A percentile compares a stretch with the other conserved stretches of the same genome.
Evolutionary conservation across 169 alveolate genomes (phyloP).

Genomic region (Theileria annulata): DNA sequence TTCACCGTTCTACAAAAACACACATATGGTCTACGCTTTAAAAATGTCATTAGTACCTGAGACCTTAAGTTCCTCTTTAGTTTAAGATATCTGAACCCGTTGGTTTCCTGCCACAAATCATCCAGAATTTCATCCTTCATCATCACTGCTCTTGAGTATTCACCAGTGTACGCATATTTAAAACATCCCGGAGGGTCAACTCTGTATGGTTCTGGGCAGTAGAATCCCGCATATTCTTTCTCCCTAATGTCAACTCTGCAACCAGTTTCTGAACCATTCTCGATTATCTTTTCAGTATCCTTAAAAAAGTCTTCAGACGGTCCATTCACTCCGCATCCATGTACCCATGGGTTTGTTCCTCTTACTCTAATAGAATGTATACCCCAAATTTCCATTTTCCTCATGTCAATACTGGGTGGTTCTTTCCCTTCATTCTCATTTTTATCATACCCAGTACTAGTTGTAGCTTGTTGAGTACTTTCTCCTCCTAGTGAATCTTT

Average conservation of each 20-base stretch:
- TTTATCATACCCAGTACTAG: neutral
- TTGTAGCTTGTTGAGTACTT: neutral
- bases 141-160: neutral
- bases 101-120: neutral
- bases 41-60: neutral
- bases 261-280: conserved; percentile 24
- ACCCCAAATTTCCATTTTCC: conserved; percentile 42
- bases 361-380: conserved; percentile 4
- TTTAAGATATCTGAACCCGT: conserved; percentile 3
- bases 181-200: conserved; percentile 56
- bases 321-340: conserved; percentile 40
- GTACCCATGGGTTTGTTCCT: conserved; percentile 49
- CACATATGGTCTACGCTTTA: neutral
- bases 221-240: conserved; percentile 27
- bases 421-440: neutral
- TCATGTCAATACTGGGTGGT: neutral
- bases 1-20: conserved; percentile 11
- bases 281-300: conserved; percentile 17
- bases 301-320: conserved; percentile 21
- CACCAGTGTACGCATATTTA: neutral
- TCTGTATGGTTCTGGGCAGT: conserved; percentile 46
- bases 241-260: conserved; percentile 21
- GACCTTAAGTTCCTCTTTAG: neutral
- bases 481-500: neutral
- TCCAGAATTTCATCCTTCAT: neutral